Conservation (phyloP, 2,329 filamentous ascomycete genomes). For the Helicocarpus griseus region DNA sequence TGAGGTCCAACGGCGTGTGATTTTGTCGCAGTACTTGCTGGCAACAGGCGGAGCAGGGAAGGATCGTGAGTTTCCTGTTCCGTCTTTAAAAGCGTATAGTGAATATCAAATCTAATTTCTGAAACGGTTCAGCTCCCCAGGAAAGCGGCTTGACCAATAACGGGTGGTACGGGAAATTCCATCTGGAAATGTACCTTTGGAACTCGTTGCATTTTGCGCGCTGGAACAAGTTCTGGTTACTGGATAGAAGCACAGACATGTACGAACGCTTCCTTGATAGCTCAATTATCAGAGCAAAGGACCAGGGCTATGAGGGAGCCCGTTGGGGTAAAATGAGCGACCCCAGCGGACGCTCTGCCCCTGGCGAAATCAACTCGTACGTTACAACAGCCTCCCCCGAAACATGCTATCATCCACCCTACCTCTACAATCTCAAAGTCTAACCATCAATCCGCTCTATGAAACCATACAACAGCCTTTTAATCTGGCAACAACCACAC, state of each 20-base stretch:
- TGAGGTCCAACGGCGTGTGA: constrained; percentile 44
- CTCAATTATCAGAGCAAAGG: constrained; percentile 25
- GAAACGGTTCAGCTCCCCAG: constrained; percentile 40
- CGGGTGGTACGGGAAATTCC: constrained; percentile 49
- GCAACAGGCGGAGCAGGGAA: constrained; percentile 44
- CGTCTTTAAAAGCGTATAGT: neutral
- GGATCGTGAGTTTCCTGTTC: constrained; percentile 18
- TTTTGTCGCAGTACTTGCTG: constrained; percentile 46
- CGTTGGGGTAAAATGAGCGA: constrained; percentile 50
- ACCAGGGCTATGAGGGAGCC: constrained; percentile 35
- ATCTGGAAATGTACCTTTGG: constrained; percentile 48
- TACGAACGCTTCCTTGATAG: constrained; percentile 40
- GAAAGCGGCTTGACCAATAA: constrained; percentile 44
- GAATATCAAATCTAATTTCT: neutral
- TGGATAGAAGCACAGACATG: constrained; percentile 38
- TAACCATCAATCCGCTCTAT: neutral
- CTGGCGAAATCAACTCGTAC: constrained; percentile 50
- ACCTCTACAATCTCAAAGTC: neutral
- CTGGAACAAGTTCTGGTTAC: constrained; percentile 39
- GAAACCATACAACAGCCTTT: too few species aligned
- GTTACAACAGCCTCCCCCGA: too few species aligned
- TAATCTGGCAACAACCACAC: constrained; percentile 56
- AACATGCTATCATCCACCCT: too few species aligned
- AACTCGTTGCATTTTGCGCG: constrained; percentile 43
- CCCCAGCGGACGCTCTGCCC: constrained; percentile 45